Evolutionary conservation across 495 filamentous ascomycete genomes (phyloP), one percentile per base, ranked within the genome.

Genomic region (Hypoxylon lenormandii): DNA sequence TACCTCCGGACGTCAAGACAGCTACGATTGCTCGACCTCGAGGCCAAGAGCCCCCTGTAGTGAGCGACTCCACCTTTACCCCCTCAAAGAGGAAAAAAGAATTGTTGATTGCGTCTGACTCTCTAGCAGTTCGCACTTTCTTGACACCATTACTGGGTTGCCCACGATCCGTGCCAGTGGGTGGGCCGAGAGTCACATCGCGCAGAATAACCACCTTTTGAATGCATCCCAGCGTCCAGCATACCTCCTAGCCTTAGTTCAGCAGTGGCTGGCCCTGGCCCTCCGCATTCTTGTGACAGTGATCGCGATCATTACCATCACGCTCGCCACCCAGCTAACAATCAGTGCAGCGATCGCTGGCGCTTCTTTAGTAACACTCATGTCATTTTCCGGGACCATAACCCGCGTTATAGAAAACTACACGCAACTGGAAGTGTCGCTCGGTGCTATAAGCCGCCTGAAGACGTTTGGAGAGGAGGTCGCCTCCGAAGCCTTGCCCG

Each of bases 1-100:
- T 89, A 89, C 62, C 79, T 89, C 22, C 82, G 84, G n/a, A 89
- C 87, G 2, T 88, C 85, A 1, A 80, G 86, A 5, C 87, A 88
- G 64, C 69, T 89, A 12, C 80, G 87, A 36, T 78, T 86, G 46
- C 74, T 89, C 22, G 86, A 88, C 19, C 77, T 89, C 4, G 87
- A 89, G 72, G 80, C 84, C 19, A 88, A 87, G 70, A 80, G 64
- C n/a, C 73, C 66, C 11, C 47, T 70, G 0, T 72, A 64, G 66
- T 63, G 66, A 63, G 61, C 51, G 30, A 23, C 42, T 51, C 49
- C 30, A 13, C 18, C 15, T 2, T 49, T 65, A 38, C 56, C 38
- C 18, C 10, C 33, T n/a, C n/a, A n/a, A n/a, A n/a, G n/a, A n/a
- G n/a, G n/a, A n/a, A n/a, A n/a, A n/a, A n/a, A n/a, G n/a, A n/a